Evolutionary conservation across 2,329 filamentous ascomycete genomes (phyloP).

Genomic region (Lachnellula cervina): DNA sequence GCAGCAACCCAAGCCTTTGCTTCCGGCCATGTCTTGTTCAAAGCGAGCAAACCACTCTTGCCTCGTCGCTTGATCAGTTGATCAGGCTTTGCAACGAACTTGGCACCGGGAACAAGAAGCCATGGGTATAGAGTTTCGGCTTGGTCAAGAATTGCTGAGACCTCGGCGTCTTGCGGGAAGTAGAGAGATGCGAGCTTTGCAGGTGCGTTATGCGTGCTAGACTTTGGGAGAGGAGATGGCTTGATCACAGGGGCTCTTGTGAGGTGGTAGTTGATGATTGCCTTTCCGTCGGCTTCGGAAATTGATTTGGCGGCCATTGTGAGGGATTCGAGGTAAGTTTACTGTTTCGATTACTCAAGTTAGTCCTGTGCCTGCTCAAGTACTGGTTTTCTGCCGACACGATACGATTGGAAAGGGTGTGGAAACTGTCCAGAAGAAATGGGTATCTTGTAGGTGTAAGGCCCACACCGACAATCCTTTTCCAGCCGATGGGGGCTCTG

Average conservation of each 20-base stretch:
- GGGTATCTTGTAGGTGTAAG: no score
- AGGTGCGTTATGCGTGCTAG: slow-evolving; percentile 86
- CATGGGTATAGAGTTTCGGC: slow-evolving; percentile 96
- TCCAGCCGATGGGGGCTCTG: not conserved
- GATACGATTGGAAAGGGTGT: not conserved
- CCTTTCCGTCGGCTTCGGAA: slow-evolving; percentile 99
- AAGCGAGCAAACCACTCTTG: slow-evolving; percentile 91
- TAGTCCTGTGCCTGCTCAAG: slow-evolving; percentile 9
- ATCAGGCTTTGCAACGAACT: slow-evolving; percentile 98
- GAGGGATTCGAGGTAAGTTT: slow-evolving; percentile 26
- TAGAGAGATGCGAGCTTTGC: slow-evolving; percentile 85
- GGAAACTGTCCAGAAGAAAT: not conserved
- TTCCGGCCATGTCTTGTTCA: slow-evolving; percentile 97
- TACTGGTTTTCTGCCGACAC: slow-evolving; percentile 10
- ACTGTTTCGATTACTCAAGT: slow-evolving; percentile 13
- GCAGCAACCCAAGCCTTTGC: slow-evolving; percentile 90
- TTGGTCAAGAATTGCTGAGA: slow-evolving; percentile 83
- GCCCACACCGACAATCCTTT: no score
- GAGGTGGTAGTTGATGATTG: slow-evolving; percentile 99
- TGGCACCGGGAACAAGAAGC: slow-evolving; percentile 76
- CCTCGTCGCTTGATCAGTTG: slow-evolving; percentile 99
- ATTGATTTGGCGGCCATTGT: slow-evolving; percentile 95
- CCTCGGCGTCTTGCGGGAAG: slow-evolving; percentile 83
- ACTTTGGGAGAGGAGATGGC: slow-evolving; percentile 82
- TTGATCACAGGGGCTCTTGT: slow-evolving; percentile 96